Conservation (phyloP, 1,139 yeast species). For the Zygosaccharomyces sapae region DNA sequence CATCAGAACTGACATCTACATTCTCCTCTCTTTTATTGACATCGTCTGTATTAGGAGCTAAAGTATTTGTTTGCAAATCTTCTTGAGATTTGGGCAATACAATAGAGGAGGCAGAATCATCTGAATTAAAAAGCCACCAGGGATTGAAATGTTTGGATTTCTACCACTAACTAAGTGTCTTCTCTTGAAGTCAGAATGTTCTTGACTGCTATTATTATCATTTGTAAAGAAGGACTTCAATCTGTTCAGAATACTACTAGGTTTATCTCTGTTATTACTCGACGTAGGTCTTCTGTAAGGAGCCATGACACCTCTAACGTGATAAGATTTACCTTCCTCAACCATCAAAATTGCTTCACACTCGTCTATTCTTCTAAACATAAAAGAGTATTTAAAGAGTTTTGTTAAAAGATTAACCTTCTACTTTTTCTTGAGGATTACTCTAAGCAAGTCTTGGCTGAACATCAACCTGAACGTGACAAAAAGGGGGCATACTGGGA, state of each 20-base stretch:
- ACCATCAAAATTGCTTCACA: constrained; percentile 5
- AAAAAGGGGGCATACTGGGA: no score
- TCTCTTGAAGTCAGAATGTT: constrained; percentile 1
- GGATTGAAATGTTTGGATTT: constrained; percentile 10
- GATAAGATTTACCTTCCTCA: constrained; percentile 12
- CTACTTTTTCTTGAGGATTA: no score
- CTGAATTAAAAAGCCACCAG: constrained; percentile 21
- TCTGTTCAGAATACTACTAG: constrained; percentile 14
- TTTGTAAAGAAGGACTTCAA: constrained; percentile 14
- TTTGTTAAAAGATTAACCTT: no score
- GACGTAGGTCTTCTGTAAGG: constrained; percentile 25
- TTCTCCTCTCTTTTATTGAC: background rate
- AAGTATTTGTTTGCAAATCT: background rate
- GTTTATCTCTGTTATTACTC: constrained; percentile 12
- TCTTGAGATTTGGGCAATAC: constrained; percentile 4
- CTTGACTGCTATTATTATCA: background rate
- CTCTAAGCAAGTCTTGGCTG: no score
- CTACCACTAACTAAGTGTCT: background rate
- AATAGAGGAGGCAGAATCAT: constrained; percentile 8
- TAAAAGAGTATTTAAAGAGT: no score
- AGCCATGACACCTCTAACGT: constrained; percentile 18
- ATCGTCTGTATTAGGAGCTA: constrained; percentile 3
- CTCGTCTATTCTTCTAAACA: no score
- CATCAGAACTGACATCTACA: constrained; percentile 3
- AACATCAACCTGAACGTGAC: no score